Evolutionary conservation across 208 protist species (phyloP).

Genomic region (Crithidia acanthocephali): DNA sequence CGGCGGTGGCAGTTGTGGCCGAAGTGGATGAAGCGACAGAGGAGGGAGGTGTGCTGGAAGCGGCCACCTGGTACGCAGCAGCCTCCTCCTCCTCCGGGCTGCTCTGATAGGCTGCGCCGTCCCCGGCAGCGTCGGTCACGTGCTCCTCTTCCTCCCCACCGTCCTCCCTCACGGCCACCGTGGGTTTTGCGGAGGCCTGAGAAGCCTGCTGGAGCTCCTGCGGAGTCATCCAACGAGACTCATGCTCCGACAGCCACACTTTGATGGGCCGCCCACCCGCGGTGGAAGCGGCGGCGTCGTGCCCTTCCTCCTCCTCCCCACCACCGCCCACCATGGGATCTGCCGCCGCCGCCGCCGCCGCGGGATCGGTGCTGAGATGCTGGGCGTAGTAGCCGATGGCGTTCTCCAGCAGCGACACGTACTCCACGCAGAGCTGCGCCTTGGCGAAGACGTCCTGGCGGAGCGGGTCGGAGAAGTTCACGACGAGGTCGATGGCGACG

Average conservation of each 20-base stretch:
- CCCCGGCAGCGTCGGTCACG: slow-evolving; percentile 1
- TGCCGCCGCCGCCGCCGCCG: not conserved
- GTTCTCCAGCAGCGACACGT: slow-evolving; percentile 62
- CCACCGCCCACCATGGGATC: slow-evolving; percentile 11
- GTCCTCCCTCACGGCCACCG: not conserved
- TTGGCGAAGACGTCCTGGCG: slow-evolving; percentile 61
- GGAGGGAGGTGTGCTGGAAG: not conserved
- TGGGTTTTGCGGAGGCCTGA: not conserved
- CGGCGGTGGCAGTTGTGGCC: not conserved
- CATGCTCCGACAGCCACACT: slow-evolving; percentile 65
- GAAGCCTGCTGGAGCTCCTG: slow-evolving; percentile 32
- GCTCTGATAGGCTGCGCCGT: not conserved
- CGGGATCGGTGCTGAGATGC: slow-evolving; percentile 40
- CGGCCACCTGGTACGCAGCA: not conserved
- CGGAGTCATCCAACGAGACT: slow-evolving; percentile 60
- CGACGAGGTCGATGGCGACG: slow-evolving; percentile 46
- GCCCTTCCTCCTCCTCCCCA: not conserved
- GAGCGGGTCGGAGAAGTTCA: slow-evolving; percentile 61
- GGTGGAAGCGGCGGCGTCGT: too few relatives aligned
- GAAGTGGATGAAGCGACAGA: not conserved
- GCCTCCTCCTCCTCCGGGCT: slow-evolving; percentile 6
- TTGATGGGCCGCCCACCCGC: slow-evolving; percentile 20
- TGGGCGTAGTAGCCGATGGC: slow-evolving; percentile 45
- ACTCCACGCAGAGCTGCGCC: slow-evolving; percentile 73
- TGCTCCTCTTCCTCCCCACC: slow-evolving; percentile 8